Percentiles rank a stretch among this genome's conserved stretches.
phyloP scores from a whole-genome alignment of 371 early-diverging fungal genomes.

The Actinomucor elegans region DNA sequence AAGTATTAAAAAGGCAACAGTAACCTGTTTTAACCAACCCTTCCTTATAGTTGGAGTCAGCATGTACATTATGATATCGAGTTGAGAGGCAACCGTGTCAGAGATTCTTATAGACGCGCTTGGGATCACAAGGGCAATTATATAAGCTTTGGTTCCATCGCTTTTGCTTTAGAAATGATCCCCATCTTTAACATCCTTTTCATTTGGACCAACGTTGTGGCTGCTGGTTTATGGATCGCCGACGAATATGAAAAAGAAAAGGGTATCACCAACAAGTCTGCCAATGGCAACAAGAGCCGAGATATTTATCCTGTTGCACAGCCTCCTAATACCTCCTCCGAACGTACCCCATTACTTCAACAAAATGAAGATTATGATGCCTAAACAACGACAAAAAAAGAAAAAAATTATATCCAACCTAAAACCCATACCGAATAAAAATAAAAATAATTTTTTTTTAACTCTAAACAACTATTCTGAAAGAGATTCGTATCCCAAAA shows the following conservation, averaged over 20 bases:
- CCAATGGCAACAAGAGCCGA: neutral
- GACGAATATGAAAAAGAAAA: conserved; percentile 39
- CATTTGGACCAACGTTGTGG: conserved; percentile 67
- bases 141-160: conserved; percentile 52
- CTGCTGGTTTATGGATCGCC: conserved; percentile 66
- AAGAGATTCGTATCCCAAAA: too few relatives aligned
- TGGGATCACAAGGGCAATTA: conserved; percentile 28
- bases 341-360: conserved; percentile 15
- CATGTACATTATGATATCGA: conserved; percentile 48
- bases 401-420: too few relatives aligned
- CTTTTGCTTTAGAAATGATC: conserved; percentile 56
- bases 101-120: conserved; percentile 29
- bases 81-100: conserved; percentile 37
- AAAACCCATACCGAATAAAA: too few relatives aligned
- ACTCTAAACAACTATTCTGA: too few relatives aligned
- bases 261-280: neutral
- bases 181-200: conserved; percentile 63
- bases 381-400: too few relatives aligned
- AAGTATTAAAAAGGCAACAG: conserved; percentile 9
- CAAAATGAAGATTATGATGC: neutral
- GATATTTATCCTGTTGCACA: conserved; percentile 3
- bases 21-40: neutral
- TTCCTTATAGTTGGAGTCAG: conserved; percentile 29
- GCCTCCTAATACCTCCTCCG: neutral
- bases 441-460: too few relatives aligned